These are phyloP conservation scores for Trypanosomatidae sp. DNA, from an alignment of 208 protist species.

Conservation along the genomic window DNA sequence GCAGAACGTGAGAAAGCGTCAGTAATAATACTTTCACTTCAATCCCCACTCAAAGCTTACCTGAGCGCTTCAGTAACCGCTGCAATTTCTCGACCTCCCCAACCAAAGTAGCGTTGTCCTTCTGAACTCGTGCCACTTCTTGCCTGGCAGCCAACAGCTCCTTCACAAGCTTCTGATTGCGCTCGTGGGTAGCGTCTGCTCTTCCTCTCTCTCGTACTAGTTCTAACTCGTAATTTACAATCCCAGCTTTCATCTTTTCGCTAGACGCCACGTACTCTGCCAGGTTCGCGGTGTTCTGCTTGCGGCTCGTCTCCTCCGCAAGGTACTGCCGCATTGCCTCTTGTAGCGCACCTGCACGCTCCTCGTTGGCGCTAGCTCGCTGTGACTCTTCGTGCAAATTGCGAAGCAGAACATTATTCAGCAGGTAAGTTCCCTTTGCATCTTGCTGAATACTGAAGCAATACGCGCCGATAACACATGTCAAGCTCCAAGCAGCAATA, in stretches of 20 bases:
- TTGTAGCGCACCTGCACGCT: constrained; percentile 54
- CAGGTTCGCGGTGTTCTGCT: constrained; percentile 25
- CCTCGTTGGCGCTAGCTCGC: constrained; percentile 73
- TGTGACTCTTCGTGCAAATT: constrained; percentile 82
- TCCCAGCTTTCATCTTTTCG: constrained; percentile 40
- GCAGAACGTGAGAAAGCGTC: background rate
- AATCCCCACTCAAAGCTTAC: constrained; percentile 10
- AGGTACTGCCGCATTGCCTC: constrained; percentile 51
- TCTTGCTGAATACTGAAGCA: constrained; percentile 87
- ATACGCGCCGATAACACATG: constrained; percentile 71
- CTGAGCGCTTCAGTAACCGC: constrained; percentile 36
- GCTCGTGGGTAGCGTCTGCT: constrained; percentile 57
- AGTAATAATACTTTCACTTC: background rate
- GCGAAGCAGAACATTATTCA: constrained; percentile 85
- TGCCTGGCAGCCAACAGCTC: constrained; percentile 59
- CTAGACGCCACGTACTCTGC: constrained; percentile 33
- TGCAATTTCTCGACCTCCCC: constrained; percentile 57
- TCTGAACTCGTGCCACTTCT: constrained; percentile 41
- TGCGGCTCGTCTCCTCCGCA: constrained; percentile 29
- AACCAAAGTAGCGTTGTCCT: constrained; percentile 53
- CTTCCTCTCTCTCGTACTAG: constrained; percentile 56
- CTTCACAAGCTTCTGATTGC: constrained; percentile 69
- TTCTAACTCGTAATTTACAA: constrained; percentile 84
- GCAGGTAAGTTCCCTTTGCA: constrained; percentile 83
- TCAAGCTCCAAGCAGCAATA: constrained; percentile 80